Evolutionary conservation across 352 stramenopile species (phyloP).

Genomic region (Phytophthora sojae): DNA sequence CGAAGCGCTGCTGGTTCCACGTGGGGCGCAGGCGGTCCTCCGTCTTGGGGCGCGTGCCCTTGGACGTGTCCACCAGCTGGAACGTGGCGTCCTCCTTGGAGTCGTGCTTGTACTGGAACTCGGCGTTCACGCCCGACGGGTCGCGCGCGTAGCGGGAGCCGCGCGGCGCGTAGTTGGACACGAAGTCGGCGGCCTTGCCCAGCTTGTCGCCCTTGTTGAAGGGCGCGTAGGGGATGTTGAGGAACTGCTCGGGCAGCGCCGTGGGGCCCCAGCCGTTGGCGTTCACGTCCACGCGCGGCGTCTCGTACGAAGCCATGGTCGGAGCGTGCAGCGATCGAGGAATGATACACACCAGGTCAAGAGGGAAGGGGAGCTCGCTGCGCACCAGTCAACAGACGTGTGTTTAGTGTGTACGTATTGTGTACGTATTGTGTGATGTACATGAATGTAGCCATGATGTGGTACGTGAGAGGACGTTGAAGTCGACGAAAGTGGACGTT

Average conservation of each 20-base stretch:
- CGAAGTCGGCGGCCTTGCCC: conserved; percentile 95
- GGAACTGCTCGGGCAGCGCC: conserved; percentile 90
- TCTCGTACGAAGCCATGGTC: conserved; percentile 78
- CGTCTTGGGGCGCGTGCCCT: conserved; percentile 80
- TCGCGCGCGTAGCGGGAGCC: conserved; percentile 65
- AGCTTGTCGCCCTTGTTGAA: conserved; percentile 97
- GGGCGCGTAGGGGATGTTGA: conserved; percentile 94
- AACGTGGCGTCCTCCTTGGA: conserved; percentile 92
- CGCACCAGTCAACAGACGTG: conserved; percentile 30
- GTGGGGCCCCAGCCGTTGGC: conserved; percentile 86
- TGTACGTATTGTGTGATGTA: background rate
- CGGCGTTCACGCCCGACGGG: conserved; percentile 88
- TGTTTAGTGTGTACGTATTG: background rate
- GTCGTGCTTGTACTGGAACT: conserved; percentile 96
- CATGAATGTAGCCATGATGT: conserved; percentile 6
- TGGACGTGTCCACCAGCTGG: conserved; percentile 95
- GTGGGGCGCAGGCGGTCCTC: conserved; percentile 82
- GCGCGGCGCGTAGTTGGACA: conserved; percentile 76
- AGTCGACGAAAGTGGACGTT: background rate
- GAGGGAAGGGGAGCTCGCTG: background rate
- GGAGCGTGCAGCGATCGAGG: background rate
- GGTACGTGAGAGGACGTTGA: conserved; percentile 1
- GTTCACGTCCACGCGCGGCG: conserved; percentile 86
- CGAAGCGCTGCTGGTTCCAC: conserved; percentile 90
- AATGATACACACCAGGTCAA: conserved; percentile 28